Conservation (phyloP, 2,329 filamentous ascomycete species). For the Exophiala lecanii-corni region DNA sequence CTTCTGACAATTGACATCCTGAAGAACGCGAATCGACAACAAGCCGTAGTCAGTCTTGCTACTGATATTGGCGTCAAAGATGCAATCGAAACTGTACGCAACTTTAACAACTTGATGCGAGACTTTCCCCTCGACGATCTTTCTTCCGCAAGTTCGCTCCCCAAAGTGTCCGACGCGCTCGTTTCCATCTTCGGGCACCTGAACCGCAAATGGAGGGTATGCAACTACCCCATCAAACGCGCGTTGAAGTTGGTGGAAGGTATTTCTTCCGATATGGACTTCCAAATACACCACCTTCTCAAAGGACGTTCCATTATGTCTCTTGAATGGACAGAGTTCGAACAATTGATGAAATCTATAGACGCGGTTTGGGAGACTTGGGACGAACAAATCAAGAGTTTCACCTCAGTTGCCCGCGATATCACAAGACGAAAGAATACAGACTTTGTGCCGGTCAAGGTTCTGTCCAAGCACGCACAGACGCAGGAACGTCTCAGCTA, state of each 20-base stretch:
- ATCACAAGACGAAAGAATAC: conserved; percentile 90
- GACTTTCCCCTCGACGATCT: conserved; percentile 96
- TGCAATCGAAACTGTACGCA: conserved; percentile 91
- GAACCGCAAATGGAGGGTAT: conserved; percentile 96
- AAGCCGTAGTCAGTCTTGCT: conserved; percentile 93
- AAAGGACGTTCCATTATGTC: conserved; percentile 86
- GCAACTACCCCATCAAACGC: conserved; percentile 87
- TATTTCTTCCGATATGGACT: conserved; percentile 88
- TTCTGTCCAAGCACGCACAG: conserved; percentile 78
- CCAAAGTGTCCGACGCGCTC: conserved; percentile 84
- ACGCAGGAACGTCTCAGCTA: conserved; percentile 90
- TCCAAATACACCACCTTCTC: conserved; percentile 77
- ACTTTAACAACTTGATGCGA: conserved; percentile 98
- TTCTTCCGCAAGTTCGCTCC: conserved; percentile 80
- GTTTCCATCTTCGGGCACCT: conserved; percentile 87
- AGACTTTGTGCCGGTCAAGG: conserved; percentile 98
- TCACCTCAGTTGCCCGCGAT: conserved; percentile 94
- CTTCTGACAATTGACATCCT: conserved; percentile 88
- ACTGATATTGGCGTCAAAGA: conserved; percentile 95
- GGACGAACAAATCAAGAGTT: conserved; percentile 96
- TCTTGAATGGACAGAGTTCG: conserved; percentile 86
- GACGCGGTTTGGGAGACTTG: conserved; percentile 84
- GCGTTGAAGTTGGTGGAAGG: conserved; percentile 93
- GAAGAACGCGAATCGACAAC: conserved; percentile 95
- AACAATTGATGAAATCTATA: conserved; percentile 74